These are phyloP conservation scores for Kodamaea suecica DNA, from an alignment of 1,139 yeast species.

Conservation along the genomic window DNA sequence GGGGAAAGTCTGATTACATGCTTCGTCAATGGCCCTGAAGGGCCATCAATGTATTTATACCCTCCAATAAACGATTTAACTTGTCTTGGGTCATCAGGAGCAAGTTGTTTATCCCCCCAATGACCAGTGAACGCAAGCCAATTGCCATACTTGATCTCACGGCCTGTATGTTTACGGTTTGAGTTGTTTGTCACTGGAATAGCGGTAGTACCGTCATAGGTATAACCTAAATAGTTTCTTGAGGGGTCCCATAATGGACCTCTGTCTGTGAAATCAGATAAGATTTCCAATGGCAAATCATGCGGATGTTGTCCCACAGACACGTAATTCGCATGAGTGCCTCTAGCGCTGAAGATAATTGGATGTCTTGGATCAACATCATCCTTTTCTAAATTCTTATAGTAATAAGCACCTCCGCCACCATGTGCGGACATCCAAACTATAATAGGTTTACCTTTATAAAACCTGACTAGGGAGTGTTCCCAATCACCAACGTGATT, in stretches of 20 bases:
- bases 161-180: slow-evolving; percentile 43
- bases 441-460: slow-evolving; percentile 75
- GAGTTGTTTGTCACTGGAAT: slow-evolving; percentile 40
- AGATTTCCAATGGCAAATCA: slow-evolving; percentile 86
- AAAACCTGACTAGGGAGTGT: slow-evolving; percentile 82
- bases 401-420: slow-evolving; percentile 89
- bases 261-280: slow-evolving; percentile 90
- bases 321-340: slow-evolving; percentile 96
- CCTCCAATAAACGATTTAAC: slow-evolving; percentile 79
- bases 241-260: slow-evolving; percentile 96
- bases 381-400: slow-evolving; percentile 69
- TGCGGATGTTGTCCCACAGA: slow-evolving; percentile 96
- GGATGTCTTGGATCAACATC: slow-evolving; percentile 54
- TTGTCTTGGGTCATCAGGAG: slow-evolving; percentile 71
- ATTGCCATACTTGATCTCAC: slow-evolving; percentile 64
- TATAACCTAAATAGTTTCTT: slow-evolving; percentile 73
- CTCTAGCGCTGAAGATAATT: slow-evolving; percentile 83
- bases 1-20: slow-evolving; percentile 65
- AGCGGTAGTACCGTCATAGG: slow-evolving; percentile 59
- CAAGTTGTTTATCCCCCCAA: slow-evolving; percentile 86
- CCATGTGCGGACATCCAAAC: slow-evolving; percentile 99
- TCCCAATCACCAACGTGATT: slow-evolving; percentile 99
- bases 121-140: slow-evolving; percentile 82
- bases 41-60: slow-evolving; percentile 88
- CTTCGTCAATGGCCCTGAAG: slow-evolving; percentile 82